phyloP scores from a whole-genome alignment of 345 rosid species.

The Eucalyptus dawsonii region DNA sequence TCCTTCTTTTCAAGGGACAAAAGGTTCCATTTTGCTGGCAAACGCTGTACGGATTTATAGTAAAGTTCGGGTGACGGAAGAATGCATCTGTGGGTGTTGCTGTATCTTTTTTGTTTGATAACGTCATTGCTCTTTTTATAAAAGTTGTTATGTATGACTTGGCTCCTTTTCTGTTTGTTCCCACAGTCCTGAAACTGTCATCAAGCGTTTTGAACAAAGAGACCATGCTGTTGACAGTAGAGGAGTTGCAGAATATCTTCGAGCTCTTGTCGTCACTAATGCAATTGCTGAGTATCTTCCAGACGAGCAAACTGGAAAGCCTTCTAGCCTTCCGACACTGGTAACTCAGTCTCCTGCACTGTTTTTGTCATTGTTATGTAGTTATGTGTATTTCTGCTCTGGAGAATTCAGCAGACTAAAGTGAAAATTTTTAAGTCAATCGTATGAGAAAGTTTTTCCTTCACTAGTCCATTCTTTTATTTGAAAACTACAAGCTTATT shows the following conservation, averaged over 20 bases:
- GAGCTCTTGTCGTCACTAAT: conserved; percentile 80
- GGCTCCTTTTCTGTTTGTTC: background rate
- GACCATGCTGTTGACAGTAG: conserved; percentile 68
- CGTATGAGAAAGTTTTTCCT: background rate
- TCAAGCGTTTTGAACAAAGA: conserved; percentile 80
- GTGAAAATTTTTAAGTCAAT: background rate
- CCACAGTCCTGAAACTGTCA: conserved; percentile 82
- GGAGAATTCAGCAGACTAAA: background rate
- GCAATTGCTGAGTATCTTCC: conserved; percentile 88
- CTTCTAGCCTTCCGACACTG: conserved; percentile 79
- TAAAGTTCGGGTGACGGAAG: background rate
- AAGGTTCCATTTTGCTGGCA: background rate
- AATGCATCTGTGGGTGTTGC: background rate
- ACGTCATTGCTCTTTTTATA: background rate
- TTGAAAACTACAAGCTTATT: background rate
- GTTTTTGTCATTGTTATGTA: background rate
- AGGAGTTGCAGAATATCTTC: conserved; percentile 85
- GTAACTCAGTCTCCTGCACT: conserved; percentile 11
- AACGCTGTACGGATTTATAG: background rate
- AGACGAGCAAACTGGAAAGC: conserved; percentile 72
- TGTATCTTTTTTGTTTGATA: background rate
- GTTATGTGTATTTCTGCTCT: background rate
- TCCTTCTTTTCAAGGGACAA: background rate
- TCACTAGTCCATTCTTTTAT: background rate
- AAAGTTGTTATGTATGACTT: background rate